A percentile compares a stretch with the other conserved stretches of the same genome.
phyloP scores from a whole-genome alignment of 176 grass and related monocot genomes.

The Carex parvula region DNA sequence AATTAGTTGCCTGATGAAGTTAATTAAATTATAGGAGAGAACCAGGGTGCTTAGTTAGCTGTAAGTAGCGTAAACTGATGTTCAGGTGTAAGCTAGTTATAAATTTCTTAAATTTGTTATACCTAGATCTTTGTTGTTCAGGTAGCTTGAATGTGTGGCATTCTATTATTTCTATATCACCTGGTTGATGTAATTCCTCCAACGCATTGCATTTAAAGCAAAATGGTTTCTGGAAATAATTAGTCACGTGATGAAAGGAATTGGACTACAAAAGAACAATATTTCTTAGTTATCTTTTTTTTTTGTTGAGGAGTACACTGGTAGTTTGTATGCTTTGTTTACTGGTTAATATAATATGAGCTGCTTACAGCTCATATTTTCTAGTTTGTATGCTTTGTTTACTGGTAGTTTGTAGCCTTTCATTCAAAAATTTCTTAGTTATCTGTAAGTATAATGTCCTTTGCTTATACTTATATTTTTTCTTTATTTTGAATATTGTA shows the following conservation, averaged over 20 bases:
- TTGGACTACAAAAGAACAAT: background rate
- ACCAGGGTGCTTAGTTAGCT: background rate
- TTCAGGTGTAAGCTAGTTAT: background rate
- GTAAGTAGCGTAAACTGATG: background rate
- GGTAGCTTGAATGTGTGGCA: background rate
- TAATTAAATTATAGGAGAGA: background rate
- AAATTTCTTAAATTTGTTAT: background rate
- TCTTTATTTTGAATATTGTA: conserved; percentile 22
- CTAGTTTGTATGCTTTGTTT: no score
- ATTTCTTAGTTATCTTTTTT: no score
- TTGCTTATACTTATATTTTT: background rate
- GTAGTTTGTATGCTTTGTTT: no score
- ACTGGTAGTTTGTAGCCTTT: no score
- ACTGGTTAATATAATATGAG: no score
- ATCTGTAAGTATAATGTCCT: background rate
- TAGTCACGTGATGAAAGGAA: background rate
- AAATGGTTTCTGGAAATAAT: background rate
- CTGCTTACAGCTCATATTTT: no score
- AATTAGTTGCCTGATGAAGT: background rate
- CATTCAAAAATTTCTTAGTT: background rate
- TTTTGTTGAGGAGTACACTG: no score
- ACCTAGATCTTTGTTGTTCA: background rate
- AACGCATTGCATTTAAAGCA: background rate
- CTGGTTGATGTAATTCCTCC: background rate
- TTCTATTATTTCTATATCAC: background rate